phyloP scores from a whole-genome alignment of 2,329 filamentous ascomycete species.

The Zymoseptoria crescenta region DNA sequence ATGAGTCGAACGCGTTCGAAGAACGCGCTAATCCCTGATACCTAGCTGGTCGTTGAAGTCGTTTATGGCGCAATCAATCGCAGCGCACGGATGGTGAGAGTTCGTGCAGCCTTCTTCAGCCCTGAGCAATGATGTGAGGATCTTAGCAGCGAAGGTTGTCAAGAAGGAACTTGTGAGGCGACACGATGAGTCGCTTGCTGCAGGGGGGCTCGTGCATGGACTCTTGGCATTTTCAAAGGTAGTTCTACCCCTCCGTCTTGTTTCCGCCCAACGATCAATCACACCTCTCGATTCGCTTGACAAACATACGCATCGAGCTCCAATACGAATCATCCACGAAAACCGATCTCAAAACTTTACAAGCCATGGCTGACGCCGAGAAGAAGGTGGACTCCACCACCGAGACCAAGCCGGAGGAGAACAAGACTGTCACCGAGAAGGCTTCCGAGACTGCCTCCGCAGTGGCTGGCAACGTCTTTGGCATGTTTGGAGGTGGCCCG shows the following conservation, averaged over 20 bases:
- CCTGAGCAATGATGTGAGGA: too few relatives aligned
- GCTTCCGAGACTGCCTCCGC: conserved; percentile 32
- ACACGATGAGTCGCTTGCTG: neutral
- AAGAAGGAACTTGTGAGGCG: neutral
- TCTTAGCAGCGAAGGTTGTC: neutral
- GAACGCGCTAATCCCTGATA: too few relatives aligned
- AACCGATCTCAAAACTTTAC: neutral
- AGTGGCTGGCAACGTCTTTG: conserved; percentile 64
- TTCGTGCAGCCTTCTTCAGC: too few relatives aligned
- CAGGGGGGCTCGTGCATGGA: neutral
- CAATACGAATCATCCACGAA: neutral
- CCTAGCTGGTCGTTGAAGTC: too few relatives aligned
- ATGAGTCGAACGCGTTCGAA: too few relatives aligned
- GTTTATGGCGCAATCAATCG: too few relatives aligned
- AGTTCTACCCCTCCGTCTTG: neutral
- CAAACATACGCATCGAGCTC: neutral
- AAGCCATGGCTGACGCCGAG: conserved; percentile 25
- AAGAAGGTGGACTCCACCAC: conserved; percentile 23
- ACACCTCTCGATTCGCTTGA: neutral
- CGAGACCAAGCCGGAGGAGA: conserved; percentile 27
- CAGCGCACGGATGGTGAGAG: too few relatives aligned
- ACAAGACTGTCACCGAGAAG: conserved; percentile 32
- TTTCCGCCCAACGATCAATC: neutral
- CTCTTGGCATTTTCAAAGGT: neutral
- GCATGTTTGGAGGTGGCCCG: conserved; percentile 95